A percentile compares a stretch with the other conserved stretches of the same genome.
Conservation (phyloP, 306 rosid species). For the Trifolium repens region DNA sequence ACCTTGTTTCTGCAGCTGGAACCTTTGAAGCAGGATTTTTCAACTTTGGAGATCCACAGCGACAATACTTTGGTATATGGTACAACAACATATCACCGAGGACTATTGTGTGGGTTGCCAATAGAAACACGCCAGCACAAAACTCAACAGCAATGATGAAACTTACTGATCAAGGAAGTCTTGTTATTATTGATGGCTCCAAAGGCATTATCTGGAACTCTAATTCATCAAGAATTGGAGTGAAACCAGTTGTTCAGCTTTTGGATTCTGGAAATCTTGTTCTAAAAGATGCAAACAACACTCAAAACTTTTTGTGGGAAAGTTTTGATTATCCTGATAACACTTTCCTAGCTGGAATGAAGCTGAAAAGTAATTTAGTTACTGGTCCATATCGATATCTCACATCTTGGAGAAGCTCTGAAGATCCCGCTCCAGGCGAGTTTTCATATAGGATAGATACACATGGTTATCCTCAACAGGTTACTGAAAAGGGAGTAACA, state of each 20-base stretch:
- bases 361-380: background rate
- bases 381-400: slow-evolving; percentile 33
- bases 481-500: background rate
- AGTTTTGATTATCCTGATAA: background rate
- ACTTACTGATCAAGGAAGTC: background rate
- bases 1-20: background rate
- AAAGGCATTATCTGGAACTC: background rate
- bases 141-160: background rate
- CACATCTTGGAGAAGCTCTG: slow-evolving; percentile 26
- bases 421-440: slow-evolving; percentile 34
- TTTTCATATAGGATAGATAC: slow-evolving; percentile 27
- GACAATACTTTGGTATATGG: background rate
- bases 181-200: background rate
- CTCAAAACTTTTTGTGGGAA: background rate
- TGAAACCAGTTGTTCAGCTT: background rate
- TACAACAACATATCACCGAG: background rate
- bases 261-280: background rate
- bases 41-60: background rate
- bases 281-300: background rate
- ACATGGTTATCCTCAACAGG: slow-evolving; percentile 40
- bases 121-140: background rate
- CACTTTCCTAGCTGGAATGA: slow-evolving; percentile 35
- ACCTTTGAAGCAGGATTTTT: background rate
- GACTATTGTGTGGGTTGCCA: background rate
- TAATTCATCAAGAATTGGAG: background rate